Evolutionary conservation across 2,329 filamentous ascomycete genomes (phyloP), one percentile per base, ranked within the genome.

Genomic region (Fusarium mundagurra): DNA sequence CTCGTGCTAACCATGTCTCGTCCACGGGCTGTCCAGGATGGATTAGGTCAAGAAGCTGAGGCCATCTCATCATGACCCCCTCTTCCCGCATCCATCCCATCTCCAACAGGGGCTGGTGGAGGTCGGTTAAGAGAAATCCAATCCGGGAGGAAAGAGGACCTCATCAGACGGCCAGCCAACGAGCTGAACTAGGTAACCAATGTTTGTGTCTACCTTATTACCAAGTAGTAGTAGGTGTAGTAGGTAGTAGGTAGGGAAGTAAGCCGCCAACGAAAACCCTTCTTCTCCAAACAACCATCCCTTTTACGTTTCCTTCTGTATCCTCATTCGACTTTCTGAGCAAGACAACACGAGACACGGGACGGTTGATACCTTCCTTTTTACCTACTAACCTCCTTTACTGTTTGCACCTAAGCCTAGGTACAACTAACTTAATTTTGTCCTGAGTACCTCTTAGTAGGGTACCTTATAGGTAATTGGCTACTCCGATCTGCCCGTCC

Each of bases 21-120:
- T 64, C 45, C 45, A 29, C 27, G 45, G 45, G 45, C 45, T 48
- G 45, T 48, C 73, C 73, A 59, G 39, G 45, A 60, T 50, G 64
- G 61, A 66, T 48, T 59, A 59, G 50, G 61, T 66, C 22, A 68
- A 72, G 60, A 41, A 70, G 67, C 47, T 61, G 54, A 71, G 75
- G 62, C 58, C 60, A 64, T 63, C 60, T 50, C 47, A 69, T 55
- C 63, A 65, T 74, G 61, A 59, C 51, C 67, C 67, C 67, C 67
- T 77, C 75, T 69, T 78, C 76, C 76, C 76, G 75, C 74, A 69
- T 75, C 72, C 73, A 64, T 76, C 62, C 74, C 73, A 75, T 75
- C 69, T 74, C 71, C 74, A 76, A 62, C 69, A 63, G 62, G 72
- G 64, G 59, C 64, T 55, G 66, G 63, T 39, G 70, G 62, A 53